A percentile compares a stretch with the other conserved stretches of the same genome.
Evolutionary conservation across 2,329 filamentous ascomycete species (phyloP).

Genomic region (Talaromyces sp.): DNA sequence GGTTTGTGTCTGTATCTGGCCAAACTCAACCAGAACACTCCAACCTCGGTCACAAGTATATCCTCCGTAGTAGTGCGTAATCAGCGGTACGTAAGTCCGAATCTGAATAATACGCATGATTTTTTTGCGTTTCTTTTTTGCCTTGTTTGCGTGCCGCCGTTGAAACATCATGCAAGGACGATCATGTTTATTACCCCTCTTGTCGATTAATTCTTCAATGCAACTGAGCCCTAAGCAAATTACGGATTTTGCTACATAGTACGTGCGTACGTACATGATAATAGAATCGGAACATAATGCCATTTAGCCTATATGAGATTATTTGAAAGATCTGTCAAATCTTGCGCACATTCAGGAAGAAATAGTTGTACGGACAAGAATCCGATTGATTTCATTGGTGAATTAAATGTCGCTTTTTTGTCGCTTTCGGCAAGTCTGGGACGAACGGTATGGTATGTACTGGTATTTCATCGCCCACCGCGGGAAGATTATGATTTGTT

Average conservation of each 20-base stretch:
- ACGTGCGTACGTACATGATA: background rate
- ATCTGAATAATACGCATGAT: background rate
- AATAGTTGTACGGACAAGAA: background rate
- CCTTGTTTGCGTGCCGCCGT: background rate
- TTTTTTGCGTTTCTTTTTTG: background rate
- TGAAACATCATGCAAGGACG: slow-evolving; percentile 14
- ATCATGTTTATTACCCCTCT: slow-evolving; percentile 11
- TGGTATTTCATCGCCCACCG: background rate
- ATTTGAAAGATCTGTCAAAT: background rate
- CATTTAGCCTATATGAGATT: background rate
- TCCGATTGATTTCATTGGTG: background rate
- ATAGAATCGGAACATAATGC: background rate
- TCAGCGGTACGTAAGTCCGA: background rate
- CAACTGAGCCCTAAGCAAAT: background rate
- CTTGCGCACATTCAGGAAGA: background rate
- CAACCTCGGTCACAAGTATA: background rate
- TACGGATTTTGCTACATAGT: background rate
- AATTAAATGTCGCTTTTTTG: background rate
- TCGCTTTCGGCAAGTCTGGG: background rate
- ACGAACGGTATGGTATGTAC: background rate
- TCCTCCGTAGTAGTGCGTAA: no score
- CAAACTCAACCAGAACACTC: background rate
- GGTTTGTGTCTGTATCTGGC: background rate
- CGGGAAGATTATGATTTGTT: slow-evolving; percentile 1
- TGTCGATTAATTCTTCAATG: background rate